These are phyloP conservation scores for Suhomyces prunicola DNA, from an alignment of 805 yeast species.

Conservation along the genomic window DNA sequence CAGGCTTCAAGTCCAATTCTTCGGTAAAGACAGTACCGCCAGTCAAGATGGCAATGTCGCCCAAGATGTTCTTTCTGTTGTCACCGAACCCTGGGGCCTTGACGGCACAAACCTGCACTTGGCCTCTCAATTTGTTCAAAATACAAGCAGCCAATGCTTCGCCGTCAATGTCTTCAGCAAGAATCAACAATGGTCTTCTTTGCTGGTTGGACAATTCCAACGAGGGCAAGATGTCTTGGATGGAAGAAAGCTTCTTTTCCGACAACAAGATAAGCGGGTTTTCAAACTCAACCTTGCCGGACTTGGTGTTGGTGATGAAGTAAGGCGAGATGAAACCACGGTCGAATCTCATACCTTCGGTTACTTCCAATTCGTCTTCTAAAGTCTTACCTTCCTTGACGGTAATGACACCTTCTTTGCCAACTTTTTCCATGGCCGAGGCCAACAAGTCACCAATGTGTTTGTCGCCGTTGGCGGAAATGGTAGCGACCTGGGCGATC, in stretches of 20 bases:
- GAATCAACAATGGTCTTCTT: slow-evolving; percentile 87
- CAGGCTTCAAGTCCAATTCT: slow-evolving; percentile 93
- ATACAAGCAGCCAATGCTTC: slow-evolving; percentile 98
- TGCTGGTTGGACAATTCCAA: slow-evolving; percentile 88
- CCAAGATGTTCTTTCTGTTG: slow-evolving; percentile 93
- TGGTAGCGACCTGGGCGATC: slow-evolving; percentile 97
- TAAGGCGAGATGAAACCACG: slow-evolving; percentile 97
- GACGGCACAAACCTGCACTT: slow-evolving; percentile 95
- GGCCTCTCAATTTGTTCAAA: slow-evolving; percentile 95
- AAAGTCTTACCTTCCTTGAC: slow-evolving; percentile 96
- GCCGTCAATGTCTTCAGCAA: slow-evolving; percentile 96
- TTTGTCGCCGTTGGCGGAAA: slow-evolving; percentile 92
- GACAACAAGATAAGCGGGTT: slow-evolving; percentile 84
- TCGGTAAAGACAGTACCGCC: slow-evolving; percentile 93
- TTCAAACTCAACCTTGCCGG: slow-evolving; percentile 91
- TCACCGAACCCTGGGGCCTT: slow-evolving; percentile 99
- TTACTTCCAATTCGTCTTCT: slow-evolving; percentile 94
- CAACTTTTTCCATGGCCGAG: slow-evolving; percentile 96
- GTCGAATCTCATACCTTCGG: slow-evolving; percentile 97
- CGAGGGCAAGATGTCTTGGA: slow-evolving; percentile 89
- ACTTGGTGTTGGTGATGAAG: slow-evolving; percentile 90
- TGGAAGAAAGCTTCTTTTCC: slow-evolving; percentile 88
- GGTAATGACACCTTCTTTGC: slow-evolving; percentile 98
- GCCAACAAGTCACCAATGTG: slow-evolving; percentile 92
- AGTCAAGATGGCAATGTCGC: slow-evolving; percentile 90